Evolutionary conservation across 352 stramenopile genomes (phyloP), one percentile per base, ranked within the genome.

Genomic region (Pythium apleroticum): DNA sequence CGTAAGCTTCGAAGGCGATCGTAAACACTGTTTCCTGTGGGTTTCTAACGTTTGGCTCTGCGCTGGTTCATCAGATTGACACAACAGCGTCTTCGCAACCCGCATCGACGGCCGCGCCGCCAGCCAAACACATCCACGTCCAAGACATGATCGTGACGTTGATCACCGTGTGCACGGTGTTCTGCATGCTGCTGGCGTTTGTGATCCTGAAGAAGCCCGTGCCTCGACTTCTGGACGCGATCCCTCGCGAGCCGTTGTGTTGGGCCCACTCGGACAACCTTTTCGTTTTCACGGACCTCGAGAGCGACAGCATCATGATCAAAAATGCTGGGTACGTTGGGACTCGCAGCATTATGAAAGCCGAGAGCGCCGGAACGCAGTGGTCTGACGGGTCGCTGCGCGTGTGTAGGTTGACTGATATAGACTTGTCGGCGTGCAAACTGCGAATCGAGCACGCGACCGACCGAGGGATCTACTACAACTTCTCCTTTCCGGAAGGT

Each of bases 161-260:
- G 3, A 61, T 68, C 28, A 56, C 59, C 12, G 55, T 68, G 33
- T 72, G 65, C 65, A 43, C 41, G 1, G 53, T 72, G 2, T 72
- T 72, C 50, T 72, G 59, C 53, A 24, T 56, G 53, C 35, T 72
- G 31, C 31, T 72, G 24, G 65, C 48, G 45, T 60, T 68, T 41
- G 59, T 68, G 59, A 72, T 72, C 52, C 52, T 68, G 24, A 67
- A 68, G 31, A 68, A 72, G 39, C 65, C 65, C 10, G 54, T 64
- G 19, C 65, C 59, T 20, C 58, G 65, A 4, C 50, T 72, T 4
- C 35, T 65, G 14, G 65, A 72, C 20, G 39, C 54, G 27, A 72
- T 68, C 19, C 65, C 65, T 4, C 65, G 65, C 9, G 65, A 72
- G 33, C 15, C 35, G 14, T 54, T 72, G 10, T 60, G 54, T 17